Conservation (phyloP, 495 filamentous ascomycete genomes). For the Penicillium longicatenatum region DNA sequence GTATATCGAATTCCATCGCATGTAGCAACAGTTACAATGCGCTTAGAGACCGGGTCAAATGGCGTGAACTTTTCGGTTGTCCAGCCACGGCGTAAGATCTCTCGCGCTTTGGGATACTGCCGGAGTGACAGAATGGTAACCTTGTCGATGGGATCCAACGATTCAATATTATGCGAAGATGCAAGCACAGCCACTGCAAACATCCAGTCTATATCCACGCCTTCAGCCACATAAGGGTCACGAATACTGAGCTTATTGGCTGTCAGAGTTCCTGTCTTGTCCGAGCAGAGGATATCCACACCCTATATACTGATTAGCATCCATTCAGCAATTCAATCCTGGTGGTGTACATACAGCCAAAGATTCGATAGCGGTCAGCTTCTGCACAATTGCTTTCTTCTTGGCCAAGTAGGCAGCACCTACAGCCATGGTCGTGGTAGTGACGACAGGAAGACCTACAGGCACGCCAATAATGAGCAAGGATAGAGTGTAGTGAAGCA, state of each 20-base stretch:
- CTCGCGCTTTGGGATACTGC: conserved; percentile 65
- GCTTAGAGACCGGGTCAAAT: conserved; percentile 76
- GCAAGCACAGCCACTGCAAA: conserved; percentile 72
- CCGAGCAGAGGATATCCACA: conserved; percentile 95
- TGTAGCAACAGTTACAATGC: conserved; percentile 63
- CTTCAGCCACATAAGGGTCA: conserved; percentile 70
- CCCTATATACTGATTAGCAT: conserved; percentile 46
- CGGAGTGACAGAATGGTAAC: conserved; percentile 68
- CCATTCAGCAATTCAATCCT: neutral
- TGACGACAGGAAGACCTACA: conserved; percentile 93
- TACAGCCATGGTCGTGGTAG: conserved; percentile 95
- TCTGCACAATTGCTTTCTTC: conserved; percentile 96
- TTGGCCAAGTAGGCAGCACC: conserved; percentile 91
- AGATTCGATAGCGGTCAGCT: conserved; percentile 92
- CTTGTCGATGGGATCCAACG: conserved; percentile 74
- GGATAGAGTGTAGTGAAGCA: conserved; percentile 69
- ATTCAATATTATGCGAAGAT: conserved; percentile 73
- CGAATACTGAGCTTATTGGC: conserved; percentile 73
- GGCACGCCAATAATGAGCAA: conserved; percentile 94
- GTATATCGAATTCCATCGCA: conserved; percentile 64
- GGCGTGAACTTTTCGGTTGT: conserved; percentile 69
- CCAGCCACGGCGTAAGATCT: conserved; percentile 67
- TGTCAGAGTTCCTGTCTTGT: conserved; percentile 79
- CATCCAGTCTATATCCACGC: conserved; percentile 74
- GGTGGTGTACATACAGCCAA: conserved; percentile 59